These are phyloP conservation scores for Populus tomentosa DNA, from an alignment of 441 rosid species.

Conservation along the genomic window DNA sequence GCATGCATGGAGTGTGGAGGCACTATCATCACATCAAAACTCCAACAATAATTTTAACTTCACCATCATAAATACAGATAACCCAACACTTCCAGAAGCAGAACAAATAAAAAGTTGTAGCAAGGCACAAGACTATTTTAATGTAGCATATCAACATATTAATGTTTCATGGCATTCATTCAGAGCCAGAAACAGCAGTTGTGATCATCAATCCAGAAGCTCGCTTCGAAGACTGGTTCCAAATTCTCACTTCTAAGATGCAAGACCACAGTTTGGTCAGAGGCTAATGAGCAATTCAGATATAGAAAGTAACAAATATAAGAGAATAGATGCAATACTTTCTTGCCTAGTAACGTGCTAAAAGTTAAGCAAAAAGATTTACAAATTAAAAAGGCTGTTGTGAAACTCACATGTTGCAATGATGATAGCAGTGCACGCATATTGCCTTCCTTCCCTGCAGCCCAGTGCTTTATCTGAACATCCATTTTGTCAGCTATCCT, in stretches of 20 bases:
- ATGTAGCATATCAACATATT: background rate
- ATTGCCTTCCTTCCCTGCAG: constrained; percentile 87
- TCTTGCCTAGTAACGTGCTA: background rate
- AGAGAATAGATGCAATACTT: background rate
- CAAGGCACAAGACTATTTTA: background rate
- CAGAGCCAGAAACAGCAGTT: background rate
- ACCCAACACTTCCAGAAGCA: background rate
- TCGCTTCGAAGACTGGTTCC: background rate
- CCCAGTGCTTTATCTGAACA: constrained; percentile 70
- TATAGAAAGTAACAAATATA: background rate
- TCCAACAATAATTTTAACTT: background rate
- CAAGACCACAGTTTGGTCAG: background rate
- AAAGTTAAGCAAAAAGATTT: background rate
- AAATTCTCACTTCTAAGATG: background rate
- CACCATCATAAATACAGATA: background rate
- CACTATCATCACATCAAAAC: background rate
- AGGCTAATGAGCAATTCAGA: background rate
- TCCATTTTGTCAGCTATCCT: constrained; percentile 77
- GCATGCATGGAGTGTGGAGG: background rate
- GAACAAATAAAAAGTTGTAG: too few relatives aligned
- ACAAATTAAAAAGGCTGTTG: background rate
- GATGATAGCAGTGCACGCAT: constrained; percentile 88
- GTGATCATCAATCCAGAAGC: background rate
- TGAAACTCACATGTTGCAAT: constrained; percentile 57
- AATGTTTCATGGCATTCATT: background rate